Base-by-base conservation (phyloP, 1,139 yeast genomes). In the Kodamaea ohmeri region DNA sequence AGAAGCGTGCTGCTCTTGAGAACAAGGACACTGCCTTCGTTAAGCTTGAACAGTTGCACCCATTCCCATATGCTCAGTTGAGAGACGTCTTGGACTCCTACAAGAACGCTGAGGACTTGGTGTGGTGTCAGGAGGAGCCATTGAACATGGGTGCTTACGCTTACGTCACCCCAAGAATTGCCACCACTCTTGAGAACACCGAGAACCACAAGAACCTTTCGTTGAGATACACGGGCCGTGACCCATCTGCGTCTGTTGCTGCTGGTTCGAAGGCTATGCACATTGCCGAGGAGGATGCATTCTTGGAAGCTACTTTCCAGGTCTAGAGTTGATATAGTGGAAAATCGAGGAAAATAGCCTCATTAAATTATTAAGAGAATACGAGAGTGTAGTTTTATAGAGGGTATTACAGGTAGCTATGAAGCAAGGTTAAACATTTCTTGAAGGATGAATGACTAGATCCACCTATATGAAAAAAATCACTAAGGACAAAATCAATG, bases 61-160 rank as follows among this genome's bases (percentile, higher is more conserved):
- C 99, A 65, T 94, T 94, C 97, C 98, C 98, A 67, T 94, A 73
- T 68, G 92, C 94, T 44, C 96, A 87, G 71, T 71, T 94, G 56
- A 84, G 89, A 60, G 97, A 90, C 55, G 69, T 87, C 25, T 71
- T 94, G 53, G 74, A 87, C 67, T 63, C 79, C 39, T 94, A 84
- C 74, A 88, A 95, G 58, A 81, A 81, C 63, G 61, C 83, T 47
- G 83, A 84, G 64, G 98, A 94, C 61, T 71, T 94, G 53, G 95
- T 89, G 34, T 94, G 94, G 94, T 84, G 95, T 67, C 98, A 94
- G 73, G 99, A 94, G 73, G 99, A 94, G 74, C 98, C 98, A 53
- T 78, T 92, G 70, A 94, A 94, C 73, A 92, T 92, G 83, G 98
- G 98, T 67, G 72, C 87, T 37, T 90, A 85, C 85, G 61, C 83